Base-by-base conservation (phyloP, 345 rosid species). In the Arabidopsis thaliana region DNA sequence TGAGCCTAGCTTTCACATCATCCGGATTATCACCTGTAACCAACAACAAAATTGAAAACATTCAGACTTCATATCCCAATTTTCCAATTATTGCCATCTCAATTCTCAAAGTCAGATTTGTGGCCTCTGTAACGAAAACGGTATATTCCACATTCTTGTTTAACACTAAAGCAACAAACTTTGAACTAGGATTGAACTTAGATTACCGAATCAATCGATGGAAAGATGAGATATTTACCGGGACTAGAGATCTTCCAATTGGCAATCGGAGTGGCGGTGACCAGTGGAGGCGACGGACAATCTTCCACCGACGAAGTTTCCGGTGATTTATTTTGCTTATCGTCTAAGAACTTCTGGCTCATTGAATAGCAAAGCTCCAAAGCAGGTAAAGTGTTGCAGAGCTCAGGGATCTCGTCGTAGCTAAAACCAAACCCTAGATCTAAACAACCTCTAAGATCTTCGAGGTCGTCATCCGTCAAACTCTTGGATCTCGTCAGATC, bases 161-260 rank as follows among this genome's bases (percentile, higher is more conserved):
- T n/a, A 14, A 6, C 14, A 61, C 14, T 30, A 46, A 46, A 45
- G 56, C 69, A 65, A 12, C 11, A 49, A 28, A 28, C 32, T 28
- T 28, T 28, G 32, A 28, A 28, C 32, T 28, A 2, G n/a, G 32
- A 48, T 28, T 28, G 32, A 28, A 28, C 32, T 28, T 28, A 30
- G 32, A 33, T 33, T 23, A 34, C 7, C 6, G 24, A 51, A 32
- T 5, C 22, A 20, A 49, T 65, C n/a, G 2, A 33, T 2, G 3
- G 12, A 62, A 25, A 5, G 16, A 56, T 41, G 28, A 75, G 56
- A 50, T 50, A 36, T 1, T 72, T 52, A 91, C 98, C 98, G 49
- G 97, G 98, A 77, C 94, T 88, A 57, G 98, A 93, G 82, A 93
- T 91, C 86, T 89, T 89, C 98, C 97, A 93, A 52, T 78, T 93